Percentiles rank a stretch among this genome's conserved stretches.
phyloP scores from a whole-genome alignment of 2,329 filamentous ascomycete species.

The Pseudophaeomoniella oleicola region DNA sequence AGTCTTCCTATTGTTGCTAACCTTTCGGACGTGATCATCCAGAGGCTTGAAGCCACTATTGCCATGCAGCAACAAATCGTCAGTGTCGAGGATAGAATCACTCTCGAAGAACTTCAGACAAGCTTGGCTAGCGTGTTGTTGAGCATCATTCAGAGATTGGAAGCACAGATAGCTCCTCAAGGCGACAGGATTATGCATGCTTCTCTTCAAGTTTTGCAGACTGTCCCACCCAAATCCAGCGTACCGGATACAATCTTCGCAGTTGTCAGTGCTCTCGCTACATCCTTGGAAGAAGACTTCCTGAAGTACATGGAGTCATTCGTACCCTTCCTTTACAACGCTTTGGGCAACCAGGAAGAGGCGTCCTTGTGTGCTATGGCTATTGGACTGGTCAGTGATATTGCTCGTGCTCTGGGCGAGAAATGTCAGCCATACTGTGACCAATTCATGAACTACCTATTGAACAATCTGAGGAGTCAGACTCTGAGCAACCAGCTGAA shows the following conservation, averaged over 20 bases:
- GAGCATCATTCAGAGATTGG: conserved; percentile 79
- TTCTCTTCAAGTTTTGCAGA: conserved; percentile 65
- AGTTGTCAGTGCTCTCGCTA: conserved; percentile 80
- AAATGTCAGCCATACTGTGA: conserved; percentile 93
- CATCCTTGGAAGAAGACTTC: conserved; percentile 83
- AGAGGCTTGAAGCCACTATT: conserved; percentile 80
- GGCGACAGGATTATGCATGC: conserved; percentile 90
- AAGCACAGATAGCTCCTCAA: conserved; percentile 79
- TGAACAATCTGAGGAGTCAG: conserved; percentile 79
- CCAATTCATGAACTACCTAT: conserved; percentile 92
- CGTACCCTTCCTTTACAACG: conserved; percentile 80
- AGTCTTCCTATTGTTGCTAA: conserved; percentile 67
- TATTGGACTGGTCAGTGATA: conserved; percentile 92
- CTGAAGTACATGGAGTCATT: conserved; percentile 97
- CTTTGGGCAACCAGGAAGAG: conserved; percentile 90
- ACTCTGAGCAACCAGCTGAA: conserved; percentile 93
- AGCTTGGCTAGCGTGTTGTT: conserved; percentile 84
- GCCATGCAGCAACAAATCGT: conserved; percentile 85
- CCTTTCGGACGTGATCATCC: conserved; percentile 75
- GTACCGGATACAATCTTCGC: conserved; percentile 92
- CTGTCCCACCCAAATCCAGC: conserved; percentile 69
- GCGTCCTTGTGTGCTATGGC: conserved; percentile 89
- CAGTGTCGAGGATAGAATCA: conserved; percentile 91
- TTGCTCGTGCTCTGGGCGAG: conserved; percentile 79
- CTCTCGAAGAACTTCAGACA: conserved; percentile 93